Base-by-base conservation (phyloP, 2,329 filamentous ascomycete genomes). In the Tolypocladium nubicola region DNA sequence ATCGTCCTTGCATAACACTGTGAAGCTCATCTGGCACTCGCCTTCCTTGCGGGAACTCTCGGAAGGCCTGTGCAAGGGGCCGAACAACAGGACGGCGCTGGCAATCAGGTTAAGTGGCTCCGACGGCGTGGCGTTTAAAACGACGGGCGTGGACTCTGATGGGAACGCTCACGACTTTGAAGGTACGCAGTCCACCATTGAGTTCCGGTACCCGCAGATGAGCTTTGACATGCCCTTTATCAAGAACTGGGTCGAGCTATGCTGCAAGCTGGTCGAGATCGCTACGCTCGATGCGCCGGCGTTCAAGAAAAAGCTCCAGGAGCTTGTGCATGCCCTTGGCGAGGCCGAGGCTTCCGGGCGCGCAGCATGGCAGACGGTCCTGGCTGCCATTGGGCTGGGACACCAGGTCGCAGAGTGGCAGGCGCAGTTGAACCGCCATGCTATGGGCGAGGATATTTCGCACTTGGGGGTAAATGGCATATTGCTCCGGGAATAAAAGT, bases 161-260 rank as follows among this genome's bases (percentile, higher is more conserved):
- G 21, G 13, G 21, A 16, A 19, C 3, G 5, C 21, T 0, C 7
- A 26, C 21, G 11, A 58, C 1, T 26, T 60, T 2, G 62, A 65
- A 30, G 38, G 52, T 0, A 54, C 59, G 2, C 57, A 58, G 5
- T 58, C 61, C 6, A 68, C 66, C 0, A 38, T 66, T 2, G 65
- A 66, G 52, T 67, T 68, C 37, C 58, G 62, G 0, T 64, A 68
- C 8, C 56, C 64, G 1, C 65, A 66, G n/a, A 64, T 64, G 62
- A 65, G 60, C 13, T 68, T 68, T 43, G 61, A 67, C 30, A 54
- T 57, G 4, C 52, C 19, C 9, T 60, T 65, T 9, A 45, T 68
- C 2, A 55, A 56, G 1, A 62, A 61, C 41, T 68, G 66, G 66
- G 52, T 52, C 0, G 61, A 65, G 14, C 33, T 68, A 10, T 53